phyloP scores from a whole-genome alignment of 2,329 filamentous ascomycete genomes.

The Sarocladiaceae sp. region DNA sequence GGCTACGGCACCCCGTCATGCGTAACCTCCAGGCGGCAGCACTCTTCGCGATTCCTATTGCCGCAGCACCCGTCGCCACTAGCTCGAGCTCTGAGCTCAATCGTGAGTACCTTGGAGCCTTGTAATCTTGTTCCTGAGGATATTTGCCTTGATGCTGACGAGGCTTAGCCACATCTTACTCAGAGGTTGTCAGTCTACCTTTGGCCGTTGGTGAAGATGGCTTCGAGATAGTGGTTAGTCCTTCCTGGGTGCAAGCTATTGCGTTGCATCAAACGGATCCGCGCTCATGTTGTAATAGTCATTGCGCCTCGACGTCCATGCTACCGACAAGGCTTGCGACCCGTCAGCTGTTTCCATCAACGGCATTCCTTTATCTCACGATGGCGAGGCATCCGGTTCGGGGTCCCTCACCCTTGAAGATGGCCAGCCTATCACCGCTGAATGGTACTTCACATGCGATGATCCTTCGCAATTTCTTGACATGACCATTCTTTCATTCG shows the following conservation, averaged over 20 bases:
- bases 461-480: conserved; percentile 24
- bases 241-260: not conserved
- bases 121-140: no score
- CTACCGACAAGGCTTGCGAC: conserved; percentile 41
- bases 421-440: conserved; percentile 34
- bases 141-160: conserved; percentile 8
- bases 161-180: conserved; percentile 11
- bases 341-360: conserved; percentile 14
- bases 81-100: not conserved
- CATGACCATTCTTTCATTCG: conserved; percentile 37
- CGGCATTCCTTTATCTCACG: conserved; percentile 9
- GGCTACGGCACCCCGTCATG: not conserved
- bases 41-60: not conserved
- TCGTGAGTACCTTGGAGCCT: not conserved
- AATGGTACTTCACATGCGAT: conserved; percentile 45
- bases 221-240: conserved; percentile 2
- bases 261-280: not conserved
- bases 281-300: conserved; percentile 18
- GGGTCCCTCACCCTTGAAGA: conserved; percentile 33
- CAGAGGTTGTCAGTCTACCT: conserved; percentile 17
- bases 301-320: conserved; percentile 40
- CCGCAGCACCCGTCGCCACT: not conserved
- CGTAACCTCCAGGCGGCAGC: conserved; percentile 5
- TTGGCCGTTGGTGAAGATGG: conserved; percentile 15
- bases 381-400: not conserved